Base-by-base conservation (phyloP, 306 rosid genomes). In the Quillaja saponaria region DNA sequence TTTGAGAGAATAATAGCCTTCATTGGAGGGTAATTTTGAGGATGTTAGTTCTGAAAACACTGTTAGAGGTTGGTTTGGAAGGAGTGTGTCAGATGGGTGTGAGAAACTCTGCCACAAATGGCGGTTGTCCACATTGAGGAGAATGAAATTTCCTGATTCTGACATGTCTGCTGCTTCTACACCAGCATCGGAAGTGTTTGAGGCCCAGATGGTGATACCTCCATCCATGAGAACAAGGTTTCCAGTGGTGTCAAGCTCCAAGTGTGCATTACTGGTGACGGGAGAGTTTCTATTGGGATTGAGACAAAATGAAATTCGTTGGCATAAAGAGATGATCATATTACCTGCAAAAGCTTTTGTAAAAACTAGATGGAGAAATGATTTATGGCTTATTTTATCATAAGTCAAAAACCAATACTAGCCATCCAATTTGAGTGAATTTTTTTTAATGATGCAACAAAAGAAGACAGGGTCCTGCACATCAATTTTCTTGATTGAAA, bases 41-140 rank as follows among this genome's bases (percentile, higher is more conserved):
- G 98, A 81, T 9, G 87, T 75, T 47, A 92, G 73, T 59, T 88
- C 94, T 19, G 79, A 71, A 20, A 92, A 82, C 56, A 83, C 95
- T 3, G 88, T 82, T 11, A 92, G 82, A 52, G 90, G 98, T 60
- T 92, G 98, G 58, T 84, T 81, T 3, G 98, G 96, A 33, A 92
- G 90, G 35, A 92, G 90, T 34, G 96, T 92, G 47, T 92, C 90
- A 0, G 96, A 82, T 46, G 98, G 98, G 69, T 86, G 87, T 21
- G 88, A 87, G 66, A 92, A 92, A 58, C 96, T 92, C 79, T 92
- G 90, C 98, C 98, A 92, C 37, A 81, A 57, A 13, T 81, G 77
- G 45, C 7, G 63, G 67, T 72, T 81, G 40, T n/a, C 66, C 4
- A 59, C 41, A 75, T 71, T 41, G 45, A 71, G 76, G 66, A 92